A percentile compares a stretch with the other conserved stretches of the same genome.
These are phyloP conservation scores for Beauveria australis DNA, from an alignment of 2,329 filamentous ascomycete species.

Conservation along the genomic window DNA sequence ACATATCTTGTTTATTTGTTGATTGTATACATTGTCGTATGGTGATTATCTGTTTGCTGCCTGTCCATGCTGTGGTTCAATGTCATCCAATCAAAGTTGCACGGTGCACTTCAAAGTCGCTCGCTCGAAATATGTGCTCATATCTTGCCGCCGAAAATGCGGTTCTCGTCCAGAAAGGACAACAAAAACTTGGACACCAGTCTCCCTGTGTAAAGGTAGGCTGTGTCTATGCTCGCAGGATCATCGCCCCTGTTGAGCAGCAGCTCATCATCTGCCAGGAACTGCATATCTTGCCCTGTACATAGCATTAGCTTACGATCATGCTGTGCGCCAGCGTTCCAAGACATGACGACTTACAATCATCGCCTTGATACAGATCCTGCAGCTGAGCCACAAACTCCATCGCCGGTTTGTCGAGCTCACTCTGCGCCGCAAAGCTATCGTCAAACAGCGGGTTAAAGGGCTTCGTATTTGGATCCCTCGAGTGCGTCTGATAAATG, in stretches of 20 bases:
- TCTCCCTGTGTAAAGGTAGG: slow-evolving; percentile 43
- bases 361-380: slow-evolving; percentile 33
- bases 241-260: slow-evolving; percentile 37
- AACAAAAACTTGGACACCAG: slow-evolving; percentile 46
- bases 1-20: slow-evolving; percentile 30
- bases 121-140: slow-evolving; percentile 6
- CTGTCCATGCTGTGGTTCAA: not conserved
- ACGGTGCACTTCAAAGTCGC: not conserved
- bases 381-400: slow-evolving; percentile 39
- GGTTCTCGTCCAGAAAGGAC: slow-evolving; percentile 43
- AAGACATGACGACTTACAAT: slow-evolving; percentile 31
- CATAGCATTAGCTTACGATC: not conserved
- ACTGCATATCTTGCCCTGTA: slow-evolving; percentile 30
- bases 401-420: slow-evolving; percentile 37
- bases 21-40: not conserved
- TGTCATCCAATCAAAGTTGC: slow-evolving; percentile 8
- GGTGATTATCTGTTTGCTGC: not conserved
- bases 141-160: slow-evolving; percentile 33
- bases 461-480: slow-evolving; percentile 38
- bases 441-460: slow-evolving; percentile 49
- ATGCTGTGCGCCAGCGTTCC: not conserved
- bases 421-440: slow-evolving; percentile 30
- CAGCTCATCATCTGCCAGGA: slow-evolving; percentile 38
- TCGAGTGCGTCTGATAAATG: slow-evolving; percentile 48
- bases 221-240: slow-evolving; percentile 38